Evolutionary conservation across 1,139 yeast species (phyloP), one percentile per base, ranked within the genome.

Genomic region (Saccharomycopsis hybrid): DNA sequence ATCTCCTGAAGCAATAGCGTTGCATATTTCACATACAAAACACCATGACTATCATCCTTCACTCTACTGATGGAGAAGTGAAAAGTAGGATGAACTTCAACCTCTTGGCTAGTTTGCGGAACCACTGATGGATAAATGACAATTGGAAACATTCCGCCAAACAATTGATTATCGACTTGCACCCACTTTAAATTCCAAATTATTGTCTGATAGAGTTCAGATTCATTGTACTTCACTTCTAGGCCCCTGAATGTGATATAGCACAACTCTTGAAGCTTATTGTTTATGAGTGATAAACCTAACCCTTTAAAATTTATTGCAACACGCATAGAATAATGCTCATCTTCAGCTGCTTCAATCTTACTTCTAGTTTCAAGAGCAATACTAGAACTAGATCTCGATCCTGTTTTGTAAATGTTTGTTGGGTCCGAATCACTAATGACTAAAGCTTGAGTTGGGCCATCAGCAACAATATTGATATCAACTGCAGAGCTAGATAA

Each of bases 401-500:
- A 11, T 27, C 37, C 30, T 44, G 67, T 60, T 59, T 85, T 83
- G 63, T 88, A 89, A 65, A 87, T 68, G 65, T 95, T 85, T 3
- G 77, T 71, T 4, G 94, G 84, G 59, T 87, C 95, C 61, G 88
- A 88, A 54, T 86, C 82, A 1, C 95, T 78, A 5, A 92, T 82
- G 2, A 89, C 83, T 58, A 92, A 73, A 0, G 96, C 83, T 63
- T 89, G 97, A 0, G 92, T 82, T 0, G 97, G 96, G 0, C 97
- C 98, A 69, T 92, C 97, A 0, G 97, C 98, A 44, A 89, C 83
- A 40, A 92, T 97, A 63, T 89, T 88, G 60, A 92, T 70, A 60
- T 90, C 97, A 33, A 88, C 90, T 49, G 81, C 77, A 1, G 71
- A 67, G n/a, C 61, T 62, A 1, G 65, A 64, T 8, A 69, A 71